Evolutionary conservation across 257 asterid species (phyloP), one percentile per base, ranked within the genome.

Genomic region (Solanum chiquidenum): DNA sequence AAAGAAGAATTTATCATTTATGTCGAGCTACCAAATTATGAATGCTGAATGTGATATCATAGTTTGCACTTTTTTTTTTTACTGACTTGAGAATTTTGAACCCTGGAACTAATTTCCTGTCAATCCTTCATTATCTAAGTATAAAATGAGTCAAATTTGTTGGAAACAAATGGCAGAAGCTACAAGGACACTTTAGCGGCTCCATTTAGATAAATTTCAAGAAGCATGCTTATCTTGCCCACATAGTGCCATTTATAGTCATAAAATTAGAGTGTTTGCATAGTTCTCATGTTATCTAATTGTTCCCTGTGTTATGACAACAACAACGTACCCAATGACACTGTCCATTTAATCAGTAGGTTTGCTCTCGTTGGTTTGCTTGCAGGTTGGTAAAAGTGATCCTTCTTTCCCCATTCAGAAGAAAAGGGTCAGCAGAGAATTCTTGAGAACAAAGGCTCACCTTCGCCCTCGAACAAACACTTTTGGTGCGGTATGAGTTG

Each of bases 401-500:
- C 95, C 98, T 88, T 92, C 99, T 86, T 97, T 94, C 88, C 99
- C 99, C 69, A 94, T 97, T 82, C 99, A 96, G 94, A 97, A 97
- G 94, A 97, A 97, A 92, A 93, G 94, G 90, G 99, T 96, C 89
- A 97, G 93, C 95, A 92, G 94, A 91, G 99, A 97, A 90, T 97
- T 96, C 86, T 91, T 97, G 92, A 95, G 99, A 91, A 94, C 98
- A 71, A 96, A 96, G 92, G 99, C 99, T 86, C 99, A 97, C 91
- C 99, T 97, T 88, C 98, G 99, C 88, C 98, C 99, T 40, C 94
- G 99, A 90, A 96, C 99, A 77, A 97, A 97, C 91, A 95, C 99
- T 84, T 97, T 97, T 87, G 94, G 99, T 88, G 99, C 99, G 94
- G 99, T 97, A 94, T 73, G 98, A 76, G 77, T 88, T 88, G 42